Evolutionary conservation across 257 asterid genomes (phyloP), one percentile per base, ranked within the genome.

Genomic region (Leptodermis oblonga): DNA sequence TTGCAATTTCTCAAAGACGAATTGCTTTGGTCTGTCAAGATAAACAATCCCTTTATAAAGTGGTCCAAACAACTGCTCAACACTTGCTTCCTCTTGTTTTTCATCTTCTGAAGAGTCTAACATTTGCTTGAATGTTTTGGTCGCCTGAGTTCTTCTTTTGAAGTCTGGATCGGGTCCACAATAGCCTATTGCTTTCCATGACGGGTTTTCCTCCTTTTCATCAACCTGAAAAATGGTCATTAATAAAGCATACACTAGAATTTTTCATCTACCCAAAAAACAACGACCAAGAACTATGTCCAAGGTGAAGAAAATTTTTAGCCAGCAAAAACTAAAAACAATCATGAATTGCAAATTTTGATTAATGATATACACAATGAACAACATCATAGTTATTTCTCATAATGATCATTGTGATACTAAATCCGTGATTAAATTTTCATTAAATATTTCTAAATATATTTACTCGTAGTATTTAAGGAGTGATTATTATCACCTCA

Each of bases 111-210:
- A 59, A 51, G 42, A 58, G 15, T 79, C 30, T 42, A 45, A 64
- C n/a, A 55, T 61, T 53, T 63, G 67, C 74, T 65, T 59, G 28
- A 65, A 33, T 25, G 53, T 43, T 66, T 76, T 46, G 43, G 42
- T 45, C 17, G 43, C 20, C 13, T 58, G 30, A 52, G 55, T 73
- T 60, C 22, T 62, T 43, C 69, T 59, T 60, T 45, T 71, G 67
- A 56, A 77, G 69, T 65, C 81, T n/a, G 86, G 86, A 69, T 88
- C 96, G 9, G 96, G 92, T 75, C 96, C 90, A 56, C 73, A 15
- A 52, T 92, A 92, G 71, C 90, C 98, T 64, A 92, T 80, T 45
- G 98, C 98, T 72, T 85, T 79, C 98, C 98, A 92, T 2, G 96
- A 77, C 13, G 67, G 20, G 73, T 89, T 92, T 67, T 87, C 89